Base-by-base conservation (phyloP, 768 basidiomycete species). In the Cantharellus anzutake region DNA sequence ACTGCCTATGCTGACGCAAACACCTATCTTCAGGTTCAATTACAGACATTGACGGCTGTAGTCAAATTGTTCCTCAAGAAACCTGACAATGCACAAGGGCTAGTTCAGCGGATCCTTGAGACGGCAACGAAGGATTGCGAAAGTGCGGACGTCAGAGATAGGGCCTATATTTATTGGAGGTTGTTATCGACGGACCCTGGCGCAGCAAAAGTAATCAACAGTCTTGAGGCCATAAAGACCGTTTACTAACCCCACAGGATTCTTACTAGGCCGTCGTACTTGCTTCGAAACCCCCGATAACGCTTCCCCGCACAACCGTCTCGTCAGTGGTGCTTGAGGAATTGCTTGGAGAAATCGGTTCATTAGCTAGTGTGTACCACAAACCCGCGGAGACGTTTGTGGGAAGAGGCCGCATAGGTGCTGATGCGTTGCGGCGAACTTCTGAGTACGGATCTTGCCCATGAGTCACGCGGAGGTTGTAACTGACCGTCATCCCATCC, bases 91-190 rank as follows among this genome's bases (percentile, higher is more conserved):
- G 86, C 93, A 41, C 94, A 98, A 69, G 85, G 78, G 3, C 77
- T 98, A 14, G 94, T 98, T 0, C 94, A 98, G 68, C 76, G 78
- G n/a, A 83, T 97, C 2, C 73, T 98, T 48, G 83, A 87, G 63
- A 92, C 90, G 0, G 96, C 96, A 0, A 99, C 96, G 2, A 97
- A 92, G 67, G 91, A 92, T 65, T 96, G 92, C 65, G 96, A 99
- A 66, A 92, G 86, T 3, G 89, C 96, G 7, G 94, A 98, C 69
- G 89, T 99, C 14, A 79, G 96, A 48, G 96, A 99, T 69, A 78
- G 93, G 56, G 96, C 96, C 1, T 99, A 98, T 68, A 94, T 98
- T 44, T 98, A 98, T 67, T 99, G 96, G 96, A 77, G 96, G 62
- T 67, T 99, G 63, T 70, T 99, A 37, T 94, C 90, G 3, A 92